Conservation (phyloP, 352 stramenopile genomes). For the Phytopythium boreale region DNA sequence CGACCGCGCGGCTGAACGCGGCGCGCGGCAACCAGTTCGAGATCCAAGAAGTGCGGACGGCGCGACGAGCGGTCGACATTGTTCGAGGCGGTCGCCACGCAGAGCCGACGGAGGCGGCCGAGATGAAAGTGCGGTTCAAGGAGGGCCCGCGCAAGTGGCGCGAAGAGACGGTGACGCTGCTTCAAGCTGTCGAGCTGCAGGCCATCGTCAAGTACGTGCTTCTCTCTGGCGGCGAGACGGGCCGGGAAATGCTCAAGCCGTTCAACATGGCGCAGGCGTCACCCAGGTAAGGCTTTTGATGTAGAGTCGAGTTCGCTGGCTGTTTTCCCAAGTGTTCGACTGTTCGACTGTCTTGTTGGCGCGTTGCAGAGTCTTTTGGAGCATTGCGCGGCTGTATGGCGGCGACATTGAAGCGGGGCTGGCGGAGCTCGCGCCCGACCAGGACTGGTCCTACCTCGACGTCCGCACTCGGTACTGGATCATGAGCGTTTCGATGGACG, state of each 20-base stretch:
- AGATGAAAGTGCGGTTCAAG: conserved; percentile 76
- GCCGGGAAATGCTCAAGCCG: conserved; percentile 85
- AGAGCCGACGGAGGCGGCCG: conserved; percentile 11
- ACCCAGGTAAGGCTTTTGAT: conserved; percentile 31
- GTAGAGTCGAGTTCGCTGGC: not conserved
- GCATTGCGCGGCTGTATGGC: conserved; percentile 70
- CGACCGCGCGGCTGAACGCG: conserved; percentile 70
- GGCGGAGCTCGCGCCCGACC: conserved; percentile 61
- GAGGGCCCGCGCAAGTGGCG: conserved; percentile 79
- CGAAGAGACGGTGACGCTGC: conserved; percentile 65
- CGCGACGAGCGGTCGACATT: conserved; percentile 18
- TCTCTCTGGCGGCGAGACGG: conserved; percentile 72
- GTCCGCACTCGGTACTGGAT: conserved; percentile 61
- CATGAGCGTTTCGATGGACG: not conserved
- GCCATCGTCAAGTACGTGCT: conserved; percentile 83
- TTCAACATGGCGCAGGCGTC: conserved; percentile 90
- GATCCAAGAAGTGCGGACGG: conserved; percentile 33
- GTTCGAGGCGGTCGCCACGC: not conserved
- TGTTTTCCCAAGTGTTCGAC: not conserved
- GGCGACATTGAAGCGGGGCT: conserved; percentile 68
- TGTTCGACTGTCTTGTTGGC: not conserved
- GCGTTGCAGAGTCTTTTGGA: conserved; percentile 77
- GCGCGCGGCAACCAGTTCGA: conserved; percentile 62
- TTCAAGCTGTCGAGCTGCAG: conserved; percentile 64
- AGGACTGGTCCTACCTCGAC: conserved; percentile 85